Percentiles rank a stretch among this genome's conserved stretches.
Conservation (phyloP, 176 grass and related monocot species). For the Elymus sibiricus region DNA sequence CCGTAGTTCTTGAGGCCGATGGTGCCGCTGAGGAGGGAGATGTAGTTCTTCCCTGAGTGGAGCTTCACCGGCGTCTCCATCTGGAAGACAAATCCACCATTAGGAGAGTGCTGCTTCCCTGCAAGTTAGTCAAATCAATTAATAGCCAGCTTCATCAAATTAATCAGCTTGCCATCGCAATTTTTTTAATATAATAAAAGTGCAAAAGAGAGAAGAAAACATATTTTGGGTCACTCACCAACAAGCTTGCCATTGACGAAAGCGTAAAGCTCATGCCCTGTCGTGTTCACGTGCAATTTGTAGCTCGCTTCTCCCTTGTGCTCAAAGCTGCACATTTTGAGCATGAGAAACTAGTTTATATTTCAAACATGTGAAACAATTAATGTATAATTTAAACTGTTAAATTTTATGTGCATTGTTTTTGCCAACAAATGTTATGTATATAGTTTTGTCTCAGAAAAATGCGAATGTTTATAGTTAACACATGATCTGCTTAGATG, state of each 20-base stretch:
- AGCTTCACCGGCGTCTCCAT: conserved; percentile 30
- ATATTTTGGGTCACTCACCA: not conserved
- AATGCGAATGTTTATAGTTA: no score
- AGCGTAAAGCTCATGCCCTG: conserved; percentile 39
- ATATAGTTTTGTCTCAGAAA: no score
- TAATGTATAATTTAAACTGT: no score
- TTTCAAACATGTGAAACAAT: not conserved
- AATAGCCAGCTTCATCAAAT: not conserved
- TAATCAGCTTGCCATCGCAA: no score
- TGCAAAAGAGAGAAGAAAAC: no score
- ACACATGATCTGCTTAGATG: not conserved
- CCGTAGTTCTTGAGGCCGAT: conserved; percentile 66
- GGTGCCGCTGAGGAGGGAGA: conserved; percentile 68
- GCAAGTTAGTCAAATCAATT: not conserved
- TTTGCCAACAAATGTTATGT: no score
- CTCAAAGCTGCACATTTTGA: not conserved
- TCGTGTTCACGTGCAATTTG: conserved; percentile 40
- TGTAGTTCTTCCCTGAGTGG: conserved; percentile 43
- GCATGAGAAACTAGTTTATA: not conserved
- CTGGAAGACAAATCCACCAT: conserved; percentile 38
- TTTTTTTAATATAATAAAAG: no score
- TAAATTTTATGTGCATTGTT: no score
- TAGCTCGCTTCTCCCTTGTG: conserved; percentile 33
- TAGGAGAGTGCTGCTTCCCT: conserved; percentile 29
- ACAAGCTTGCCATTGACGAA: conserved; percentile 47